Conservation (phyloP, 2,329 filamentous ascomycete genomes). For the Pyrenophora tritici-repentis region DNA sequence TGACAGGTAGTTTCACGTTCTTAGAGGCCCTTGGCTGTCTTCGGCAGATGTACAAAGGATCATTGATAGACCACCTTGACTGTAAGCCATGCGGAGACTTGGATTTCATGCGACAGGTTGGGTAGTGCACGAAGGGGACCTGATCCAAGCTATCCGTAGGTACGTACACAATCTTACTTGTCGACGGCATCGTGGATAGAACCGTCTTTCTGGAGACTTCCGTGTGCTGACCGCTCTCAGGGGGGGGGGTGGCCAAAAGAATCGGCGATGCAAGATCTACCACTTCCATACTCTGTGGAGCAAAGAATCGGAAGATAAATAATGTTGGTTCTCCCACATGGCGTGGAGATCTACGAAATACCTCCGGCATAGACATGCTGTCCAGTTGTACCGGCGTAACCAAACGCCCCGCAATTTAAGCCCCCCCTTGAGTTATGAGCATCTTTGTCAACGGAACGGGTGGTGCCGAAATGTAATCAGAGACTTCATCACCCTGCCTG, state of each 20-base stretch:
- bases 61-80: background rate
- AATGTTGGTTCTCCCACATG: background rate
- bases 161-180: background rate
- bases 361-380: no score
- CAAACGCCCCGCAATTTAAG: conserved; percentile 1
- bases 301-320: background rate
- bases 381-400: background rate
- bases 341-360: background rate
- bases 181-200: no score
- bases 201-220: no score
- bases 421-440: background rate
- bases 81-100: background rate
- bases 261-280: background rate
- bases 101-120: background rate
- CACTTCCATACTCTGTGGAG: no score
- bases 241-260: no score
- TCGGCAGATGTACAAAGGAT: conserved; percentile 1
- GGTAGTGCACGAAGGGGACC: background rate
- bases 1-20: conserved; percentile 8
- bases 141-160: background rate
- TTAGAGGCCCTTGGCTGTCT: background rate
- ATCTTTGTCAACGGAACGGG: conserved; percentile 1
- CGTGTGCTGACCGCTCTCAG: no score
- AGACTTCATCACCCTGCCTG: background rate
- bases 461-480: conserved; percentile 5